Conservation (phyloP, 1,284 basidiomycete species). For the Pseudozyma tsukubaensis region DNA sequence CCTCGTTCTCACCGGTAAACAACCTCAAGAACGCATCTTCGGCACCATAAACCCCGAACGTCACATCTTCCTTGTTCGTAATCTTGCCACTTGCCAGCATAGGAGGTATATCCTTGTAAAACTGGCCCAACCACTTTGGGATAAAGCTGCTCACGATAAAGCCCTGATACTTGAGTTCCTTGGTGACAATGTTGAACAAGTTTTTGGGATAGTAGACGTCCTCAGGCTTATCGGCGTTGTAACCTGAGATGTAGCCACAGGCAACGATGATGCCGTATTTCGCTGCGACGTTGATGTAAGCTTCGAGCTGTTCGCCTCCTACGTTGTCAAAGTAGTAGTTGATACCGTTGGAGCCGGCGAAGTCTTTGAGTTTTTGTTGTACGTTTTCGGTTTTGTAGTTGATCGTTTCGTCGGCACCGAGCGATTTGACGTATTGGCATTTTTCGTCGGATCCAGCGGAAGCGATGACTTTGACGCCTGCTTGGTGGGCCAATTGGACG, state of each 20-base stretch:
- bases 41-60: conserved; percentile 44
- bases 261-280: conserved; percentile 52
- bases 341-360: conserved; percentile 47
- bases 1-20: conserved; percentile 50
- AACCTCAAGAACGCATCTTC: conserved; percentile 49
- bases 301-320: conserved; percentile 54
- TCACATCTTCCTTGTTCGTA: conserved; percentile 47
- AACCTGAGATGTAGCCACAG: conserved; percentile 52
- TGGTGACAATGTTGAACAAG: conserved; percentile 49
- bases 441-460: conserved; percentile 84
- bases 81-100: conserved; percentile 50
- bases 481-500: conserved; percentile 72
- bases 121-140: conserved; percentile 39
- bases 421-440: conserved; percentile 82
- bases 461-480: conserved; percentile 79
- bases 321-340: conserved; percentile 60
- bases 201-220: conserved; percentile 50
- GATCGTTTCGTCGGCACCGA: conserved; percentile 85
- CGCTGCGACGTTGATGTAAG: conserved; percentile 46
- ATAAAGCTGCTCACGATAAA: conserved; percentile 42
- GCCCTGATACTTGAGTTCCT: conserved; percentile 50
- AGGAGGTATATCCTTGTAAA: conserved; percentile 40
- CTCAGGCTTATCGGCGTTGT: conserved; percentile 51
- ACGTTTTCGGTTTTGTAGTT: conserved; percentile 82
- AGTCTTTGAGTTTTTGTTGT: conserved; percentile 66